These are phyloP conservation scores for Rhodotorula graminis DNA, from an alignment of 768 basidiomycete genomes.

Conservation along the genomic window DNA sequence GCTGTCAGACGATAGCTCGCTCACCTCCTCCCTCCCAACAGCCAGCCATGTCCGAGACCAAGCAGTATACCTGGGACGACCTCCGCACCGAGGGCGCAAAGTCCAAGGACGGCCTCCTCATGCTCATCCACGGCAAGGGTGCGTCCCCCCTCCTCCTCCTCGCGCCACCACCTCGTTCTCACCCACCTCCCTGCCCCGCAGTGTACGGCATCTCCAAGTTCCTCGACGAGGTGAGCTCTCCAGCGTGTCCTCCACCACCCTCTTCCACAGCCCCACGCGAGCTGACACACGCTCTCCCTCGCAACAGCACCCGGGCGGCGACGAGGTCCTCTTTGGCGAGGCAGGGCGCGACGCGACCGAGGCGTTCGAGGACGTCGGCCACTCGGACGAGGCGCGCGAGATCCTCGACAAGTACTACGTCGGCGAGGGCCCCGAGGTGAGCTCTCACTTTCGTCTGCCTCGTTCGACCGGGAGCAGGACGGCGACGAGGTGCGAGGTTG, in stretches of 20 bases:
- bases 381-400: slow-evolving; percentile 93
- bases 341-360: slow-evolving; percentile 92
- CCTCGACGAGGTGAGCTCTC: slow-evolving; percentile 61
- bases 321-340: slow-evolving; percentile 93
- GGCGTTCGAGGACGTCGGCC: slow-evolving; percentile 98
- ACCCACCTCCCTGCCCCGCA: slow-evolving; percentile 47
- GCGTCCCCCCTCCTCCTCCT: slow-evolving; percentile 11
- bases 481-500: neutral
- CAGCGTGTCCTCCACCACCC: slow-evolving; percentile 30
- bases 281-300: too few species aligned
- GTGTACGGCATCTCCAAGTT: slow-evolving; percentile 93
- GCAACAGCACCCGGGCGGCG: slow-evolving; percentile 85
- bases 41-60: slow-evolving; percentile 1
- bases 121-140: slow-evolving; percentile 85
- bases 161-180: neutral
- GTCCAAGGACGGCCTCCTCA: slow-evolving; percentile 68
- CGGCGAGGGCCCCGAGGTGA: slow-evolving; percentile 67
- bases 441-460: slow-evolving; percentile 18
- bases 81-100: slow-evolving; percentile 58
- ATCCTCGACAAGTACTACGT: slow-evolving; percentile 72
- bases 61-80: slow-evolving; percentile 51
- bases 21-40: too few species aligned
- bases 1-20: too few species aligned
- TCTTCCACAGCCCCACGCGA: neutral
- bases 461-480: too few species aligned